Evolutionary conservation across 2,329 filamentous ascomycete genomes (phyloP).

Genomic region (Colletotrichum horii): DNA sequence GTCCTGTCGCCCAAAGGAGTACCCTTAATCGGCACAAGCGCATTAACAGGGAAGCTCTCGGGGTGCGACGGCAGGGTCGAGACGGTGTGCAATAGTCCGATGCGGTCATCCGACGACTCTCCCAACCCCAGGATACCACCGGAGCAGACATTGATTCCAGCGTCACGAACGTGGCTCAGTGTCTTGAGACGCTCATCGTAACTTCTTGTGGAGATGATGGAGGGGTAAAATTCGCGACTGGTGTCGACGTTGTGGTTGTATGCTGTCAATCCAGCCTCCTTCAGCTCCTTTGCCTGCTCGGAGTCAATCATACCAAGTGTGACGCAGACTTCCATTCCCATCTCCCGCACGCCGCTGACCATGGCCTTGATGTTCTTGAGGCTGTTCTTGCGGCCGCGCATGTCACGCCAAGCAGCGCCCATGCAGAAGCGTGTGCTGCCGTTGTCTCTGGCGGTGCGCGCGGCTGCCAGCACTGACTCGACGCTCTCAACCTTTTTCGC

Average conservation of each 20-base stretch:
- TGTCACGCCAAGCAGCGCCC: constrained; percentile 93
- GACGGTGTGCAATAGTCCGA: constrained; percentile 84
- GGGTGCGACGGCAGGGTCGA: constrained; percentile 82
- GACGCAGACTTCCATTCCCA: constrained; percentile 94
- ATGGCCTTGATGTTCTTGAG: constrained; percentile 86
- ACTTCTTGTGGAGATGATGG: constrained; percentile 81
- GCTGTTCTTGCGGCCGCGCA: constrained; percentile 86
- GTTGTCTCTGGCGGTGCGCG: constrained; percentile 78
- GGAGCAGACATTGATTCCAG: constrained; percentile 88
- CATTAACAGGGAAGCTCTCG: constrained; percentile 91
- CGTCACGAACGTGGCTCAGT: constrained; percentile 79
- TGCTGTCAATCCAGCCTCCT: constrained; percentile 82
- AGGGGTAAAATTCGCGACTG: constrained; percentile 86
- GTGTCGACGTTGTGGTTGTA: constrained; percentile 97
- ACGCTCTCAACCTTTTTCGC: constrained; percentile 82
- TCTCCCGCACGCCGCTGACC: constrained; percentile 78
- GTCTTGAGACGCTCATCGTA: constrained; percentile 89
- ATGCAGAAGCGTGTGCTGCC: constrained; percentile 94
- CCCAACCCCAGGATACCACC: constrained; percentile 88
- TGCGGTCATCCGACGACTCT: constrained; percentile 78
- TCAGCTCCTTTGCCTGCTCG: constrained; percentile 80
- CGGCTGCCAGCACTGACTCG: constrained; percentile 80
- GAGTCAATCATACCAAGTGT: constrained; percentile 91
- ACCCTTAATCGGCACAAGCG: constrained; percentile 87
- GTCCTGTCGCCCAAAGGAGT: constrained; percentile 81